Evolutionary conservation across 1,284 basidiomycete species (phyloP), one percentile per base, ranked within the genome.

Genomic region (Bondarzewia mesenterica): DNA sequence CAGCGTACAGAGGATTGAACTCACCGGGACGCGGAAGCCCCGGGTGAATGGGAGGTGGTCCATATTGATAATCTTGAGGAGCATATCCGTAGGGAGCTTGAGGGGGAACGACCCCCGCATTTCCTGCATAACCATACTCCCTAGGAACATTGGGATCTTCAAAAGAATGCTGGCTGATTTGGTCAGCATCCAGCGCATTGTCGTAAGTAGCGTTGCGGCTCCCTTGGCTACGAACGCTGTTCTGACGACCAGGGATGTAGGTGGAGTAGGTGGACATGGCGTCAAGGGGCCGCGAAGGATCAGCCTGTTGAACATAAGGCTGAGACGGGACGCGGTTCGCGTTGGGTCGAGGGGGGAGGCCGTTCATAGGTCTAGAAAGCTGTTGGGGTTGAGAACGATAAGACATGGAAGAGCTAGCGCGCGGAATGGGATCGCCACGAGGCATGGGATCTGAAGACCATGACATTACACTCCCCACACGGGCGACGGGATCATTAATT

Each of bases 1-100:
- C 86, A 8, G 75, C 73, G 60, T 85, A 80, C 16, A 84, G 61
- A 35, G 72, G 68, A 59, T 82, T 78, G 54, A 75, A 77, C 48
- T 74, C 71, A 42, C 60, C 60, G 35, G 62, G 60, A 21, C 60
- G 66, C 22, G 68, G 65, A 14, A 45, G 27, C 15, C 25, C 32
- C 10, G 25, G n/a, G 20, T 49, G 44, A 8, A 21, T 21, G 2
- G 43, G n/a, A 5, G 23, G n/a, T 1, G 12, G 16, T n/a, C 15
- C 29, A 38, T 37, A 27, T 16, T 23, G 36, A n/a, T 48, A 27
- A 38, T 25, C 16, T 16, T 22, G 36, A 20, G 26, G 6, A 16
- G 16, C 42, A n/a, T 48, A 21, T 22, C 48, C 52, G 35, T 54
- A 44, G 14, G 45, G 42, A 10, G 38, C 23, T 18, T 44, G 29